phyloP scores from a whole-genome alignment of 257 asterid genomes.

The Nicotiana paniculata region DNA sequence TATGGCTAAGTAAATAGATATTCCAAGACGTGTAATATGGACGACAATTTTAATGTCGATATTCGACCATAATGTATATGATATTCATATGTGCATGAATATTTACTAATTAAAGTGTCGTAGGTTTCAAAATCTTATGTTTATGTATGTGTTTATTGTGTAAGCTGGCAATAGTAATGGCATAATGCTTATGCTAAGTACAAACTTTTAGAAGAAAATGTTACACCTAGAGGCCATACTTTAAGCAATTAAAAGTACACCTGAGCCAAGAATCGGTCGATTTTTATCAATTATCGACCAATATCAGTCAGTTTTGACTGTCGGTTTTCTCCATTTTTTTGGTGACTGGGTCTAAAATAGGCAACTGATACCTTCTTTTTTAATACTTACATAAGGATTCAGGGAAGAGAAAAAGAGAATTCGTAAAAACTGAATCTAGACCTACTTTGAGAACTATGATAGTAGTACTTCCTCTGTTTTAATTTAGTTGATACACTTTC shows the following conservation, averaged over 20 bases:
- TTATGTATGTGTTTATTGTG: not conserved
- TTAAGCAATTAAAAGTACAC: no score
- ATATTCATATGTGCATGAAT: not conserved
- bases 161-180: not conserved
- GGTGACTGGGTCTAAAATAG: no score
- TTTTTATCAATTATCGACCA: not conserved
- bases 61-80: not conserved
- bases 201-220: not conserved
- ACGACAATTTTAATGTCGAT: not conserved
- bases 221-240: not conserved
- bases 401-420: no score
- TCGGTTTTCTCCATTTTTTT: no score
- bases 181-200: not conserved
- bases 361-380: no score
- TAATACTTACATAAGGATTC: no score
- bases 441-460: no score
- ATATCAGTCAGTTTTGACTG: no score
- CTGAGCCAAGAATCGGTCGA: no score
- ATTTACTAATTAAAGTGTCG: not conserved
- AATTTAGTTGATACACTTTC: no score
- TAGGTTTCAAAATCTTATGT: not conserved
- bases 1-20: not conserved
- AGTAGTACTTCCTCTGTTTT: no score
- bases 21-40: not conserved
- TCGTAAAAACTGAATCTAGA: no score